Evolutionary conservation across 2,329 filamentous ascomycete genomes (phyloP), one percentile per base, ranked within the genome.

Genomic region (Epichloe hybrida): DNA sequence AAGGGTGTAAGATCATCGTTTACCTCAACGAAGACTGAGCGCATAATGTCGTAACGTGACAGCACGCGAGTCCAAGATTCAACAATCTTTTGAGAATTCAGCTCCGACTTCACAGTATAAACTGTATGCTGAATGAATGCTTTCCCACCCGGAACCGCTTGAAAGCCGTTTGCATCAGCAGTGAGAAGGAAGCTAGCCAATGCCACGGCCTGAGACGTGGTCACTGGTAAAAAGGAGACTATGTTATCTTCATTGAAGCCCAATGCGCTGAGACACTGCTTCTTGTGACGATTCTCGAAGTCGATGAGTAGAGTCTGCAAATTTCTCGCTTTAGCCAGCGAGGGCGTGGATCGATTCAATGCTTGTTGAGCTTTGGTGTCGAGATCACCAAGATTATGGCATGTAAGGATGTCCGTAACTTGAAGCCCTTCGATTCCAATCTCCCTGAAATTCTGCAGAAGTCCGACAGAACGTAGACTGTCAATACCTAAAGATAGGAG

Each of bases 1-100:
- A 66, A 68, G 9, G 65, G 65, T 1, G 64, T 60, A 46, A 66
- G 54, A 21, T 60, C 52, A 49, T 67, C 63, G 51, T 64, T 61
- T 13, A 42, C 40, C 20, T 42, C 17, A 21, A 21, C 40, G 13
- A 42, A 42, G 5, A 27, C 40, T 21, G 40, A 21, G 20, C 40
- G n/a, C 40, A 42, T 42, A 5, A 42, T 42, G 20, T 42, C 40
- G 20, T 42, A 42, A 13, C 40, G 40, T 42, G 40, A 42, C 5
- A 42, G 20, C n/a, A 42, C 40, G 40, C 20, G 8, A 21, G 21
- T 20, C 40, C 40, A 42, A 20, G 40, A 17, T 21, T 42, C 9
- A 23, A 42, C 11, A 12, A 42, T 20, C 20, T 20, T 42, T 2
- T 42, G 17, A 5, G 40, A 11, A 42, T 20, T 42, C 6, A 42